Evolutionary conservation across 2,329 filamentous ascomycete genomes (phyloP).

Genomic region (Botrytis elliptica): DNA sequence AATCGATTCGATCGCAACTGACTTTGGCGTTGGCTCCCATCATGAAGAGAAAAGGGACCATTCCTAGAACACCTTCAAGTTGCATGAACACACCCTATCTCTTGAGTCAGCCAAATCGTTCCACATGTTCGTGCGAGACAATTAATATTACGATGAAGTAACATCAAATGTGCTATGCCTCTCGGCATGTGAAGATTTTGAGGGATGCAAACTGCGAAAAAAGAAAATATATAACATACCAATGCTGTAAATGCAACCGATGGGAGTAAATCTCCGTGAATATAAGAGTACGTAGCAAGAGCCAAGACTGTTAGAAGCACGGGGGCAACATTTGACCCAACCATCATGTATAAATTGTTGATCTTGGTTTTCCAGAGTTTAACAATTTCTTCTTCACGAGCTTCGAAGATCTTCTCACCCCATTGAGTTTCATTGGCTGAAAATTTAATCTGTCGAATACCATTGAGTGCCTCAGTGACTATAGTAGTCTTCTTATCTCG

Average conservation of each 20-base stretch:
- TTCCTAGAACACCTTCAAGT: conserved; percentile 65
- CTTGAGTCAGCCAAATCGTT: background rate
- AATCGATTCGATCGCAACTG: conserved; percentile 67
- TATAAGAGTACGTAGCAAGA: conserved; percentile 63
- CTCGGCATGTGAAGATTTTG: background rate
- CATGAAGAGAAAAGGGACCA: conserved; percentile 69
- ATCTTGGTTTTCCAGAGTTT: conserved; percentile 54
- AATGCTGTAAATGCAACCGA: conserved; percentile 79
- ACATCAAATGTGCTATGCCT: background rate
- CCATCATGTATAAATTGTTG: conserved; percentile 28
- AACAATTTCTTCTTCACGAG: conserved; percentile 64
- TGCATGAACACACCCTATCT: conserved; percentile 61
- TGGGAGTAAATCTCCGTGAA: conserved; percentile 61
- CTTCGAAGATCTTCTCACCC: conserved; percentile 64
- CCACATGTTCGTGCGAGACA: background rate
- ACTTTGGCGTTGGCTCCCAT: conserved; percentile 68
- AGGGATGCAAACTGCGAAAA: background rate
- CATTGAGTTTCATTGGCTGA: conserved; percentile 71
- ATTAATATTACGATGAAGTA: background rate
- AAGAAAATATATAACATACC: background rate
- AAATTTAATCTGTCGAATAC: conserved; percentile 81
- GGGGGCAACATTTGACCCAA: conserved; percentile 66
- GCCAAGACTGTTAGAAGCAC: conserved; percentile 70
- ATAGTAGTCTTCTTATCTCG: conserved; percentile 72
- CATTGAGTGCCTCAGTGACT: conserved; percentile 70